Conservation (phyloP, 1,284 basidiomycete species). For the Moniliophthora roreri region DNA sequence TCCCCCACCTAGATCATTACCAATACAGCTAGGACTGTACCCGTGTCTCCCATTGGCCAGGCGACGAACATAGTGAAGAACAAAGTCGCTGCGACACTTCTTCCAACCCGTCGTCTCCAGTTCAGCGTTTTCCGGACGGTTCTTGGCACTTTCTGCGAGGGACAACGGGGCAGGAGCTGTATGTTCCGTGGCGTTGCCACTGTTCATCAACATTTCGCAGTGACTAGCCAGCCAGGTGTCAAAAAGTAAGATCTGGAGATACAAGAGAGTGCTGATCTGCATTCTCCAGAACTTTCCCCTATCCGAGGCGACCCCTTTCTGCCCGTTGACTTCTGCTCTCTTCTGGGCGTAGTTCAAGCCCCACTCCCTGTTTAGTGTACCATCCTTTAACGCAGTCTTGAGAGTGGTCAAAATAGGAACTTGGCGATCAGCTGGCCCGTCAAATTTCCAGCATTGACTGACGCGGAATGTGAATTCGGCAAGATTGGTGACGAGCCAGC, state of each 20-base stretch:
- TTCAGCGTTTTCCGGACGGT: not conserved
- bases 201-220: constrained; percentile 15
- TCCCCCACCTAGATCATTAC: not conserved
- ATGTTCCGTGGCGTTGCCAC: constrained; percentile 3
- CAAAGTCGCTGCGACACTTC: constrained; percentile 8
- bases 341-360: not conserved
- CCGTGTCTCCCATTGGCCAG: constrained; percentile 14
- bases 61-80: constrained; percentile 13
- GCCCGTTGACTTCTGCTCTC: not conserved
- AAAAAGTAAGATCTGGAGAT: constrained; percentile 18
- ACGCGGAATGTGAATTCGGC: constrained; percentile 15
- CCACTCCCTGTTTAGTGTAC: constrained; percentile 3
- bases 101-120: constrained; percentile 4
- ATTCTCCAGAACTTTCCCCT: constrained; percentile 5
- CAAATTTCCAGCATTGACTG: constrained; percentile 14
- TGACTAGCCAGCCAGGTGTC: constrained; percentile 20
- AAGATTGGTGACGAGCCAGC: constrained; percentile 14
- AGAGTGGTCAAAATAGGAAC: constrained; percentile 15
- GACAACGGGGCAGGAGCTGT: constrained; percentile 10
- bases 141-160: not conserved
- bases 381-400: not conserved
- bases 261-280: constrained; percentile 10
- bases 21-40: constrained; percentile 17
- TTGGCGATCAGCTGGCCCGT: not conserved
- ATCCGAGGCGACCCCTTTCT: not conserved